A percentile compares a stretch with the other conserved stretches of the same genome.
Conservation (phyloP, 352 stramenopile genomes). For the Globisporangium mamillatum region DNA sequence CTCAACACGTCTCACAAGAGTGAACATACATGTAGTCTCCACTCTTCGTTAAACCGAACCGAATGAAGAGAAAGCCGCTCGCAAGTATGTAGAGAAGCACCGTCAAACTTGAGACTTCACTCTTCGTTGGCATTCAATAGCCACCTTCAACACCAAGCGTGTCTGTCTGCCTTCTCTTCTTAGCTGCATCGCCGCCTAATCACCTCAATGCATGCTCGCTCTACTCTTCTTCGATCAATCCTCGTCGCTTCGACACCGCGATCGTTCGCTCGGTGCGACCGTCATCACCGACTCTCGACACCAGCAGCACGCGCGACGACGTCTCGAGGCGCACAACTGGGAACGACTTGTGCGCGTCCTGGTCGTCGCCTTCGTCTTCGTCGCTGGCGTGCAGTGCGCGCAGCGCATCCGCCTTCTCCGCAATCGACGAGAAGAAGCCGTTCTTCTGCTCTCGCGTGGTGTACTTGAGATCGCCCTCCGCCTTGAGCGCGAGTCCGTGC, state of each 20-base stretch:
- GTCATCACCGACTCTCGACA: constrained; percentile 47
- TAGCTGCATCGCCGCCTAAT: not conserved
- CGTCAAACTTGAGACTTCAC: not conserved
- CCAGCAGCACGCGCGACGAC: constrained; percentile 46
- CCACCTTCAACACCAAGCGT: not conserved
- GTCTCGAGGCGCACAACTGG: constrained; percentile 57
- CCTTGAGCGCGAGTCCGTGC: constrained; percentile 67
- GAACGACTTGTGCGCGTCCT: constrained; percentile 20
- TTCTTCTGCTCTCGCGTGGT: constrained; percentile 41
- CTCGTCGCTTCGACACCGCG: constrained; percentile 52
- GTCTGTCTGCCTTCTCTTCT: not conserved
- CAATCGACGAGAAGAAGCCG: constrained; percentile 80
- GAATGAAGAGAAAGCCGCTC: not conserved
- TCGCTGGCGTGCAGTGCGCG: constrained; percentile 34
- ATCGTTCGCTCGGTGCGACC: constrained; percentile 47
- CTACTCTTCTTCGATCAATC: constrained; percentile 24
- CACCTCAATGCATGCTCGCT: constrained; percentile 1
- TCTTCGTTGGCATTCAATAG: not conserved
- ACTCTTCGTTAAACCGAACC: not conserved
- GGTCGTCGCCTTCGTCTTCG: constrained; percentile 23
- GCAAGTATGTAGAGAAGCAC: not conserved
- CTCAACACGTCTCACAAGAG: not conserved
- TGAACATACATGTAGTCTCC: not conserved
- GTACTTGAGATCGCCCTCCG: constrained; percentile 59
- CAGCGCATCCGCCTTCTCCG: constrained; percentile 57